Percentiles rank a stretch among this genome's conserved stretches.
These are phyloP conservation scores for Pichia sp. DNA, from an alignment of 1,139 yeast species.

Conservation along the genomic window DNA sequence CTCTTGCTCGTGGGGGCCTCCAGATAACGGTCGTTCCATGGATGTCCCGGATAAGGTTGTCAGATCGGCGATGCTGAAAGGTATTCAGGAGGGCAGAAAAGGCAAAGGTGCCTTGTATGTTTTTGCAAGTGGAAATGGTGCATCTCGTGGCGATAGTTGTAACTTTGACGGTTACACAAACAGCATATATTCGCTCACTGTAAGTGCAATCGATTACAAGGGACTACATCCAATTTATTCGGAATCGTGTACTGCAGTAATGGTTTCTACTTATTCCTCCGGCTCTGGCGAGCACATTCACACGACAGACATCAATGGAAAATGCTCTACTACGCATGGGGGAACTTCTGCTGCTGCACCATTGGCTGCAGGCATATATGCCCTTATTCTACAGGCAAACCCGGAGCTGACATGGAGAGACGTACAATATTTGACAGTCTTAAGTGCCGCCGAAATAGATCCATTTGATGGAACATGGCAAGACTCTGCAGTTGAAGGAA, in stretches of 20 bases:
- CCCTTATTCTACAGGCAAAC: conserved; percentile 75
- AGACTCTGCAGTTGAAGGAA: conserved; percentile 48
- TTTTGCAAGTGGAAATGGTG: conserved; percentile 97
- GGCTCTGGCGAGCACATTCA: conserved; percentile 89
- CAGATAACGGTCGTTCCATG: conserved; percentile 85
- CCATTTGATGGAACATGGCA: conserved; percentile 71
- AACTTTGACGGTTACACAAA: conserved; percentile 98
- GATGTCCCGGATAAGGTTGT: conserved; percentile 81
- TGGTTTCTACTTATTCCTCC: conserved; percentile 93
- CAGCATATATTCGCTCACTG: conserved; percentile 90
- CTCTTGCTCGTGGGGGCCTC: conserved; percentile 99
- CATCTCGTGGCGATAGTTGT: conserved; percentile 76
- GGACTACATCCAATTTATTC: conserved; percentile 86
- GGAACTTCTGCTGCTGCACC: conserved; percentile 99
- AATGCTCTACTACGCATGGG: conserved; percentile 75
- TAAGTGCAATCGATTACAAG: conserved; percentile 84
- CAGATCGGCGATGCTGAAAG: conserved; percentile 74
- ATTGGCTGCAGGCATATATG: conserved; percentile 88
- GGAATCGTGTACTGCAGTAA: conserved; percentile 90
- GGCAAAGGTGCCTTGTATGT: conserved; percentile 87
- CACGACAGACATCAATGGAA: conserved; percentile 77
- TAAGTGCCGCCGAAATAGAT: conserved; percentile 67
- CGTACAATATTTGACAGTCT: conserved; percentile 75
- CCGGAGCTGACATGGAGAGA: conserved; percentile 96
- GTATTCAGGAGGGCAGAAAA: conserved; percentile 78